A percentile compares a stretch with the other conserved stretches of the same genome.
Conservation (phyloP, 495 filamentous ascomycete genomes). For the Hypoxylon crocopeplum region DNA sequence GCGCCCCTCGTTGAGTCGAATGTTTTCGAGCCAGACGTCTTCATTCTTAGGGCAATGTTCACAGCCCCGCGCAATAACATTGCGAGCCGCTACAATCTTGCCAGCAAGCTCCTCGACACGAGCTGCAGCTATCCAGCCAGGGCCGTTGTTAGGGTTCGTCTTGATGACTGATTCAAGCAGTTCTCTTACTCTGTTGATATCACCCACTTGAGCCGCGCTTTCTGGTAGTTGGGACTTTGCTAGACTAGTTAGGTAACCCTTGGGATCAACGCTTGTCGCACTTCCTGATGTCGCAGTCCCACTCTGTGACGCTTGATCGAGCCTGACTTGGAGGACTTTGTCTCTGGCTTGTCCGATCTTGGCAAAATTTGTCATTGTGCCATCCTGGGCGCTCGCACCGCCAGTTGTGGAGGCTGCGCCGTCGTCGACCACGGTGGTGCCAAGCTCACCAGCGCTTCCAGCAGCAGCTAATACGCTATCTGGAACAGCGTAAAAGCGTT, state of each 20-base stretch:
- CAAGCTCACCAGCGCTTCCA: slow-evolving; percentile 77
- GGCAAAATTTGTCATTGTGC: slow-evolving; percentile 97
- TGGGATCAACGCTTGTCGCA: slow-evolving; percentile 91
- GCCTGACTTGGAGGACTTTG: slow-evolving; percentile 87
- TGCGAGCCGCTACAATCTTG: slow-evolving; percentile 84
- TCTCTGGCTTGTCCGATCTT: slow-evolving; percentile 95
- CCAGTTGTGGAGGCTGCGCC: slow-evolving; percentile 58
- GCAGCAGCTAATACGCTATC: slow-evolving; percentile 94
- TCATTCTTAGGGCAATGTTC: slow-evolving; percentile 92
- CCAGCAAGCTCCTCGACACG: slow-evolving; percentile 91
- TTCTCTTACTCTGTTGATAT: slow-evolving; percentile 94
- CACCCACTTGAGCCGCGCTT: slow-evolving; percentile 83
- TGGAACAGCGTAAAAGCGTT: slow-evolving; percentile 94
- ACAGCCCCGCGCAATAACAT: slow-evolving; percentile 83
- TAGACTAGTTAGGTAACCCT: slow-evolving; percentile 92
- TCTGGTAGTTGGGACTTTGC: slow-evolving; percentile 78
- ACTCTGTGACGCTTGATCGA: slow-evolving; percentile 85
- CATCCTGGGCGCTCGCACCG: slow-evolving; percentile 65
- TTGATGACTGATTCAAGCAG: slow-evolving; percentile 93
- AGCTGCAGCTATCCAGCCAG: slow-evolving; percentile 97
- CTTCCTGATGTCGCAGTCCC: slow-evolving; percentile 76
- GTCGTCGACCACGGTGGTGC: slow-evolving; percentile 83
- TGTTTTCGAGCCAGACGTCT: slow-evolving; percentile 94
- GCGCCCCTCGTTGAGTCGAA: slow-evolving; percentile 86
- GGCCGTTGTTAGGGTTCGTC: slow-evolving; percentile 92